A percentile compares a stretch with the other conserved stretches of the same genome.
Conservation (phyloP, 768 basidiomycete genomes). For the Serendipita indica region DNA sequence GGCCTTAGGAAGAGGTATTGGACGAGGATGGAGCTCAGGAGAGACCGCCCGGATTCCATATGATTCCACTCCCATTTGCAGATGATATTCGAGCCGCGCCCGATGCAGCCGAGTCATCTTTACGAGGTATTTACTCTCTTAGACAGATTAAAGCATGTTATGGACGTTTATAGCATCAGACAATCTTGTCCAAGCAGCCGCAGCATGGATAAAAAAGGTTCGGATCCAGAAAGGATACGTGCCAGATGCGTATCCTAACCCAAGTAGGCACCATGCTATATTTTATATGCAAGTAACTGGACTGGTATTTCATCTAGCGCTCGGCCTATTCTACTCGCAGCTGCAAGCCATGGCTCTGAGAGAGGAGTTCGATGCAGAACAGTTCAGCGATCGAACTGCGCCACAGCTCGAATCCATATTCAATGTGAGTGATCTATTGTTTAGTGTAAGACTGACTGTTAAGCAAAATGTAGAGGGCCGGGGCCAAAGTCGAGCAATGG, state of each 20-base stretch:
- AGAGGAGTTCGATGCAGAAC: constrained; percentile 65
- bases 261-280: constrained; percentile 38
- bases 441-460: constrained; percentile 9
- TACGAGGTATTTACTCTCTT: constrained; percentile 35
- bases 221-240: constrained; percentile 70
- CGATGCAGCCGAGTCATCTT: constrained; percentile 48
- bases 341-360: constrained; percentile 86
- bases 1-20: constrained; percentile 46
- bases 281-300: neutral
- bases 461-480: constrained; percentile 38
- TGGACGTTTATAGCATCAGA: constrained; percentile 40
- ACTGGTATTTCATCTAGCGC: constrained; percentile 30
- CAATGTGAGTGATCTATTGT: constrained; percentile 34
- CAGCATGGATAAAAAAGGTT: constrained; percentile 63
- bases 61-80: constrained; percentile 84
- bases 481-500: constrained; percentile 54
- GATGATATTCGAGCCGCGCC: constrained; percentile 82
- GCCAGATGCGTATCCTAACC: constrained; percentile 85
- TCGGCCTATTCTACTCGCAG: constrained; percentile 79
- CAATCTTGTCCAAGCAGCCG: constrained; percentile 48
- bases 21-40: constrained; percentile 55
- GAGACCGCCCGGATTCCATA: constrained; percentile 81
- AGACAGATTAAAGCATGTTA: constrained; percentile 9
- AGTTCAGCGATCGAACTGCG: constrained; percentile 68
- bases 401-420: constrained; percentile 70